Conservation (phyloP, 2,329 filamentous ascomycete genomes). For the Trichoderma arundinaceum region DNA sequence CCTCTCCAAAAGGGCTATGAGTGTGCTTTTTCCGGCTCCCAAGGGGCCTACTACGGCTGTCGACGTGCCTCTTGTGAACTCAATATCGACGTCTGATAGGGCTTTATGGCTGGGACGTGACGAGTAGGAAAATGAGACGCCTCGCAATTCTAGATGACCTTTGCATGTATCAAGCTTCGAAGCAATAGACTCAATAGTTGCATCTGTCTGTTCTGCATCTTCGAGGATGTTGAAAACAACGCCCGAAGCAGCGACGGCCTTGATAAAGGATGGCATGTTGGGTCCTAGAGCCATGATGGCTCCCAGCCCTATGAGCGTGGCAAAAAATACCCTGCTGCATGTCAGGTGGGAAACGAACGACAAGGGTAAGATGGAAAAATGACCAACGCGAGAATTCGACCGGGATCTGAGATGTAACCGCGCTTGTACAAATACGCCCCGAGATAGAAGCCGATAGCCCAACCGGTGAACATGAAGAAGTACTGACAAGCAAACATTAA, state of each 20-base stretch:
- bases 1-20: conserved; percentile 56
- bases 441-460: conserved; percentile 30
- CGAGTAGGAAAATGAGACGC: conserved; percentile 58
- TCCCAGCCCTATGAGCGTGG: conserved; percentile 31
- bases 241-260: conserved; percentile 44
- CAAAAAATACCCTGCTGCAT: conserved; percentile 21
- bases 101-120: conserved; percentile 57
- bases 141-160: conserved; percentile 49
- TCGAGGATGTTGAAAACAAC: conserved; percentile 47
- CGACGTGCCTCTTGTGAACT: conserved; percentile 48
- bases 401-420: conserved; percentile 24
- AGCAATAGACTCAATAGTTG: conserved; percentile 40
- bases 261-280: conserved; percentile 41
- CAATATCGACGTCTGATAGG: conserved; percentile 44
- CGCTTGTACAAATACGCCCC: conserved; percentile 25
- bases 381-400: conserved; percentile 26
- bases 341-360: background rate
- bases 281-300: conserved; percentile 29
- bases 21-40: conserved; percentile 57
- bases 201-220: conserved; percentile 35
- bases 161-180: conserved; percentile 36
- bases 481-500: conserved; percentile 30
- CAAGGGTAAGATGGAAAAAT: background rate
- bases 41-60: conserved; percentile 61
- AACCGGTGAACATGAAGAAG: conserved; percentile 29